Evolutionary conservation across 805 yeast genomes (phyloP), one percentile per base, ranked within the genome.

Genomic region (Clavispora santaluciae): DNA sequence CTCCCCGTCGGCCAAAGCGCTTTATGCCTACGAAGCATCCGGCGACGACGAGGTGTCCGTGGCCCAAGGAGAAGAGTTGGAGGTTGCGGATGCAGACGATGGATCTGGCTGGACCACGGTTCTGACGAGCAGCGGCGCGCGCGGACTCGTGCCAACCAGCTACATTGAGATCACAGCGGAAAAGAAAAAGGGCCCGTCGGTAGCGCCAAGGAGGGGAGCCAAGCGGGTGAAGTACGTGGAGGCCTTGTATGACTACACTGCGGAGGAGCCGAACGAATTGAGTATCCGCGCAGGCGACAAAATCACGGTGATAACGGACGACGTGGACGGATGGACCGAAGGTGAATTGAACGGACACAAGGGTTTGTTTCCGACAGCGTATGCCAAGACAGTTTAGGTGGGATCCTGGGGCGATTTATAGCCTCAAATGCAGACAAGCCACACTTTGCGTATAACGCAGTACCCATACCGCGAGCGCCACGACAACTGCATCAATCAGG

Each of bases 81-180:
- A 65, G 4, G 72, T 91, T 4, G 40, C 81, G 0, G 80, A 76
- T 37, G 65, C 66, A 1, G 98, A 93, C 57, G 90, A 86, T 47
- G 97, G 96, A 0, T 79, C 87, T 13, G 99, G 99, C 0, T 91
- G 99, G 99, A 84, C 95, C 2, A 63, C 67, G 50, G 78, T 89
- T 13, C 46, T 44, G 35, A 35, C 48, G 17, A 51, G 51, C n/a
- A 29, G 42, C 6, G 68, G 70, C 5, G 78, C 78, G 0, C 59
- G 60, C 8, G 99, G 99, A 0, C 69, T 90, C 29, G 96, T 90
- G 4, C 99, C 99, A 2, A 79, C 95, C 0, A 64, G 85, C 0
- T 91, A 91, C 57, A 61, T 90, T 6, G 80, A 81, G 46, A 33
- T 55, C 9, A 37, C 42, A 3, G 38, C 33, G 10, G 50, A 46